Conservation (phyloP, 1,284 basidiomycete species). For the Lentinula novae-zelandiae region DNA sequence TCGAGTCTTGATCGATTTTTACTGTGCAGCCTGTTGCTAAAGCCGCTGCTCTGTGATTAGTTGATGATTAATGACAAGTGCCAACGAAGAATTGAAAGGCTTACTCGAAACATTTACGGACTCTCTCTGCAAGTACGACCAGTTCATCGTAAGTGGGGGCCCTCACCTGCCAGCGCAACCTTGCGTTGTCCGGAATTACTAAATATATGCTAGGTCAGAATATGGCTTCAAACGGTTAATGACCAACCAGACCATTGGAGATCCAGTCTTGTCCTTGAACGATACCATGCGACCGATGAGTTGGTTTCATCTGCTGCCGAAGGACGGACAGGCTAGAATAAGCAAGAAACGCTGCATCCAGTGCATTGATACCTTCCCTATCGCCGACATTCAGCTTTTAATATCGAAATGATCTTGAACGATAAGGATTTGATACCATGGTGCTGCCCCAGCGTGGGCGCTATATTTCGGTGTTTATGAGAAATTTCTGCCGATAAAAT, state of each 20-base stretch:
- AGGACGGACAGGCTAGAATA: conserved; percentile 74
- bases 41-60: conserved; percentile 54
- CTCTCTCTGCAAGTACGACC: conserved; percentile 41
- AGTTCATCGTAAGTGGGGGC: conserved; percentile 60
- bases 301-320: conserved; percentile 68
- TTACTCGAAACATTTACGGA: conserved; percentile 59
- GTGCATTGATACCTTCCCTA: conserved; percentile 81
- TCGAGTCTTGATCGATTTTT: conserved; percentile 34
- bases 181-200: conserved; percentile 81
- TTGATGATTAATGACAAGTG: not conserved
- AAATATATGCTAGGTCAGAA: conserved; percentile 5
- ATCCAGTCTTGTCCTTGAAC: conserved; percentile 59
- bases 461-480: conserved; percentile 28
- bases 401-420: not conserved
- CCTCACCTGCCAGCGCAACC: conserved; percentile 64
- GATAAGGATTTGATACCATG: conserved; percentile 38
- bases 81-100: conserved; percentile 14
- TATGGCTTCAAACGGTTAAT: not conserved
- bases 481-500: not conserved
- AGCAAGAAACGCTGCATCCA: conserved; percentile 80
- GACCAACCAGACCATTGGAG: conserved; percentile 49
- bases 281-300: conserved; percentile 67
- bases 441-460: conserved; percentile 70
- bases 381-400: not conserved
- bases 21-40: conserved; percentile 67